Evolutionary conservation across 495 filamentous ascomycete genomes (phyloP).

Genomic region (Sordaria brevicollis): DNA sequence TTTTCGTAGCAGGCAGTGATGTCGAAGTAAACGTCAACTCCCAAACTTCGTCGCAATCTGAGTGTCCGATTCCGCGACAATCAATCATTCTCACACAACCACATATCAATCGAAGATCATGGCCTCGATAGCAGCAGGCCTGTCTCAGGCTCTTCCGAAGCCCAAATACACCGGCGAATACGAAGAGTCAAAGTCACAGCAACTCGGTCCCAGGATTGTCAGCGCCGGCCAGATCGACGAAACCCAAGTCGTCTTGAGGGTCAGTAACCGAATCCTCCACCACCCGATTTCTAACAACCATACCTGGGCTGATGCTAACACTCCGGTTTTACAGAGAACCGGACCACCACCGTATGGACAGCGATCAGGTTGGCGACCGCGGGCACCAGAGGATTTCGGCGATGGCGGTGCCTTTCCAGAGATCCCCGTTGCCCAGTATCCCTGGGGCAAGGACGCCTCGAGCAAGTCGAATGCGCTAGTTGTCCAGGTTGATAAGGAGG

Average conservation of each 20-base stretch:
- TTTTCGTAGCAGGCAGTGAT: neutral
- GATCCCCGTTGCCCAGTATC: slow-evolving; percentile 88
- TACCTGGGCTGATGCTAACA: slow-evolving; percentile 7
- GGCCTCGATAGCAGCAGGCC: slow-evolving; percentile 62
- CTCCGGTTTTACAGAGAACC: slow-evolving; percentile 42
- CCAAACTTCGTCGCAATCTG: neutral
- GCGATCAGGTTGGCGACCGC: slow-evolving; percentile 78
- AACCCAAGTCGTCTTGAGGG: slow-evolving; percentile 78
- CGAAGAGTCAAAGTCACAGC: slow-evolving; percentile 67
- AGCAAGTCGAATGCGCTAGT: slow-evolving; percentile 78
- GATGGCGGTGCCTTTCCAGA: slow-evolving; percentile 97
- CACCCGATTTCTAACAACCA: neutral
- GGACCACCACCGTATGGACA: slow-evolving; percentile 84
- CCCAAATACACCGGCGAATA: slow-evolving; percentile 82
- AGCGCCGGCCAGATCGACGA: slow-evolving; percentile 69
- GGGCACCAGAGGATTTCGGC: slow-evolving; percentile 79
- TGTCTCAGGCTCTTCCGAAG: slow-evolving; percentile 76
- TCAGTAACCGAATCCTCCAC: slow-evolving; percentile 21
- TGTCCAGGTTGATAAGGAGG: slow-evolving; percentile 80
- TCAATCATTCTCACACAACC: neutral
- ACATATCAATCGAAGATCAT: slow-evolving; percentile 30
- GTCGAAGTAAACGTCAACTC: neutral
- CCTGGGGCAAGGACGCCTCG: slow-evolving; percentile 64
- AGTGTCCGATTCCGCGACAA: slow-evolving; percentile 6
- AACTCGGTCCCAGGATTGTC: slow-evolving; percentile 69